Conservation (phyloP, 2,329 filamentous ascomycete species). For the Geosmithia morbida region DNA sequence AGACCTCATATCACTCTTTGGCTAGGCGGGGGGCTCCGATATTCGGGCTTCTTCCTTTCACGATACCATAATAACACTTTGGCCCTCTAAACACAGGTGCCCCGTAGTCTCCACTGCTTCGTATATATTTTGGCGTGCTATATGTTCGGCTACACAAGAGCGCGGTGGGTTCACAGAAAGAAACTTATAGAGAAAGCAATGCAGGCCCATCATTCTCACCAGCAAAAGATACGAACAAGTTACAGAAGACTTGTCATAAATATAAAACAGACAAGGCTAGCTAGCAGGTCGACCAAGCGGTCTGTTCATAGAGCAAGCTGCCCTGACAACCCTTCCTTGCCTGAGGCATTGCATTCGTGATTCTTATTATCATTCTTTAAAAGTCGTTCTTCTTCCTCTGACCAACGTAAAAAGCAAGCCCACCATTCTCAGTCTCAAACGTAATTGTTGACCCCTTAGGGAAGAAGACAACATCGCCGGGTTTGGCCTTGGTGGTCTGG, state of each 20-base stretch:
- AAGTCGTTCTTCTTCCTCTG: conserved; percentile 20
- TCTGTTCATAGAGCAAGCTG: too few species aligned
- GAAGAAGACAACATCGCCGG: conserved; percentile 56
- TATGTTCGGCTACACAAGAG: too few species aligned
- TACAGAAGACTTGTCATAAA: too few species aligned
- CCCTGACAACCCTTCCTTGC: not conserved
- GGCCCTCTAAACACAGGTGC: not conserved
- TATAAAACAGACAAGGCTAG: too few species aligned
- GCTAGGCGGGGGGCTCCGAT: conserved; percentile 5
- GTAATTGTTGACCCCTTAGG: conserved; percentile 52
- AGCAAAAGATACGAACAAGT: too few species aligned
- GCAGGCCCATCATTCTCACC: too few species aligned
- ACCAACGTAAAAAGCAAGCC: conserved; percentile 42
- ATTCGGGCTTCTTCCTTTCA: too few species aligned
- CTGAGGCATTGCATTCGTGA: not conserved
- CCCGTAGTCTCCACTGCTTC: not conserved
- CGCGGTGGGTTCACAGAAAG: too few species aligned
- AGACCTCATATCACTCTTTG: conserved; percentile 17
- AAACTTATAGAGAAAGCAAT: too few species aligned
- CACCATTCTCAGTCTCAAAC: conserved; percentile 46
- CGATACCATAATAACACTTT: not conserved
- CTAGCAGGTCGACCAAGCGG: too few species aligned
- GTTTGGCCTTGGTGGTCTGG: conserved; percentile 38
- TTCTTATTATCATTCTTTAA: conserved; percentile 4
- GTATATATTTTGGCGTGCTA: too few species aligned